Conservation (phyloP, 768 basidiomycete species). For the Wakefieldia striispora region DNA sequence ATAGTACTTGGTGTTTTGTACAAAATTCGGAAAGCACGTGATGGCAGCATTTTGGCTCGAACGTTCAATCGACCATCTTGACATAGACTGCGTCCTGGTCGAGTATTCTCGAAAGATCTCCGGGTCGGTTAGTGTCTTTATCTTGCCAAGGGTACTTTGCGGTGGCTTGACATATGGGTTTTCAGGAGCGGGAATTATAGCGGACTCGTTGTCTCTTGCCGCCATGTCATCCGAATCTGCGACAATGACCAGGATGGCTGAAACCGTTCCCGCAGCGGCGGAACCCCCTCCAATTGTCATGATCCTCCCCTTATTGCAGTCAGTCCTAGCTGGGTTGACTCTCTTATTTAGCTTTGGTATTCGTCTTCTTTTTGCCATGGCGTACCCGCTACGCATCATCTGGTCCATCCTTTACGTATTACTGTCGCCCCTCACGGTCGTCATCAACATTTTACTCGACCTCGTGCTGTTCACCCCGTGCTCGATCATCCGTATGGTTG, state of each 20-base stretch:
- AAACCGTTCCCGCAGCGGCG: neutral
- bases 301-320: constrained; percentile 20
- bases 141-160: neutral
- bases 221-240: constrained; percentile 5
- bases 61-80: no score
- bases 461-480: constrained; percentile 48
- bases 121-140: constrained; percentile 1
- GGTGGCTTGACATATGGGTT: neutral
- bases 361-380: constrained; percentile 10
- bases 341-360: constrained; percentile 14
- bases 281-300: constrained; percentile 25
- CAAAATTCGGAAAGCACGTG: neutral
- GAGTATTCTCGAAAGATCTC: neutral
- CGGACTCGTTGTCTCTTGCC: neutral
- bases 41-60: neutral
- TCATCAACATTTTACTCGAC: constrained; percentile 40
- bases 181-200: neutral
- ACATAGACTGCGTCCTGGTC: no score
- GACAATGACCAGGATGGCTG: neutral
- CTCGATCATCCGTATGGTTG: constrained; percentile 33
- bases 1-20: no score
- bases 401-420: constrained; percentile 36
- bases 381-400: constrained; percentile 21
- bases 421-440: constrained; percentile 47
- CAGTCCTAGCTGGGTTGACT: constrained; percentile 6